Evolutionary conservation across 441 rosid species (phyloP).

Genomic region (Pelargonium fulgidum): DNA sequence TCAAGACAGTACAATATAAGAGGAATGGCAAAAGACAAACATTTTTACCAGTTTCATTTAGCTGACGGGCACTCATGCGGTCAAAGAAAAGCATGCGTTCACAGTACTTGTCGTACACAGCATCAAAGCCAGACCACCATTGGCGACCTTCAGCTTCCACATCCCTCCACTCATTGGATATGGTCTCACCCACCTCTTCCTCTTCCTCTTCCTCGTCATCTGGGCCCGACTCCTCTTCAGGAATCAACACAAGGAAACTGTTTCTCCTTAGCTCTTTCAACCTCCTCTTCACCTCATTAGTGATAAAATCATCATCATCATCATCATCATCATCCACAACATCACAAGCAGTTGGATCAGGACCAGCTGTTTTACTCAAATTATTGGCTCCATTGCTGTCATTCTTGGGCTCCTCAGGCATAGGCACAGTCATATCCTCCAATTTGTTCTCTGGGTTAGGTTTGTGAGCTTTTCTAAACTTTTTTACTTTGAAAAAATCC

Average conservation of each 20-base stretch:
- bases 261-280: slow-evolving; percentile 77
- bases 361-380: slow-evolving; percentile 30
- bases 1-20: no score
- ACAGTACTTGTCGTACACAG: slow-evolving; percentile 75
- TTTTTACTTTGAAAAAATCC: slow-evolving; percentile 69
- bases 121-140: slow-evolving; percentile 97
- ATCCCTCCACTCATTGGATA: slow-evolving; percentile 74
- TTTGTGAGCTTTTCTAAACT: slow-evolving; percentile 53
- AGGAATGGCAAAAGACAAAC: not conserved
- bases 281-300: slow-evolving; percentile 86
- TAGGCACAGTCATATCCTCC: slow-evolving; percentile 38
- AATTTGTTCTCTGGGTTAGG: slow-evolving; percentile 37
- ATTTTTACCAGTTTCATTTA: slow-evolving; percentile 54
- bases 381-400: slow-evolving; percentile 31
- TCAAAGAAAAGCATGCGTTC: slow-evolving; percentile 85
- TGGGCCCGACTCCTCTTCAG: slow-evolving; percentile 64
- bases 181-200: slow-evolving; percentile 50
- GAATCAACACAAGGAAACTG: slow-evolving; percentile 88
- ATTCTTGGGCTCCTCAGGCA: slow-evolving; percentile 38
- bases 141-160: slow-evolving; percentile 78
- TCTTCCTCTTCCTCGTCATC: slow-evolving; percentile 53
- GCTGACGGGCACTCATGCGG: slow-evolving; percentile 58
- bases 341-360: slow-evolving; percentile 6
- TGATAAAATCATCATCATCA: slow-evolving; percentile 87
- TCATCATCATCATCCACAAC: slow-evolving; percentile 51